Base-by-base conservation (phyloP, 257 asterid species). In the Solanum okadae region DNA sequence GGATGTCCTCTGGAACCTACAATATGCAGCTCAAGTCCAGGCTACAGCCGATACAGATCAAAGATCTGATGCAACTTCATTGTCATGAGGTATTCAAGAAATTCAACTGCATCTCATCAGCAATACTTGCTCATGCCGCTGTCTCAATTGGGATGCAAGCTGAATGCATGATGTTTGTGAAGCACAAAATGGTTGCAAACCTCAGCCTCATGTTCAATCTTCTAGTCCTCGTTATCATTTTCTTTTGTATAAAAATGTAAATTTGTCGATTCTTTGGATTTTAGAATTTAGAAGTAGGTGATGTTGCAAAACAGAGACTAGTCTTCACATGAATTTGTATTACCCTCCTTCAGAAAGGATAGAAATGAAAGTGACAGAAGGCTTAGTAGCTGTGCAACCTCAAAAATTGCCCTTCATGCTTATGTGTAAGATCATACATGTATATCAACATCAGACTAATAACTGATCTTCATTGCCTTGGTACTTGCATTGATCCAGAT, bases 1-100 rank as follows among this genome's bases (percentile, higher is more conserved):
- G 89, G 98, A 95, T 25, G 88, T 95, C 35, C 94, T 94, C 20
- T 95, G 95, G 98, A 94, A 94, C 91, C 91, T 95, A 90, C 95
- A 93, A 89, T 93, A 94, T 85, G 98, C 98, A 16, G 93, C 95
- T 89, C 98, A 94, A 89, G 91, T 92, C 86, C 96, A 95, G 89
- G 92, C 91, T 20, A 84, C 93, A 16, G 88, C 93, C 7, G 91
- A 91, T 33, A 90, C 86, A 40, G 94, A 93, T 83, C 87, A 88
- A 9, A 92, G 88, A 86, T 85, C 84, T 49, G 92, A 82, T 49
- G 86, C 67, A 82, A 82, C 86, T 49, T 16, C 86, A 82, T 18
- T 16, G 86, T 49, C 70, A 82, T 49, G 70, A 82, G 70, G 86
- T 27, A 82, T 82, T 46, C 70, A 49, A 46, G 86, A 49, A 49